A percentile compares a stretch with the other conserved stretches of the same genome.
These are phyloP conservation scores for Neonectria coccinea DNA, from an alignment of 2,329 filamentous ascomycete genomes.

Conservation along the genomic window DNA sequence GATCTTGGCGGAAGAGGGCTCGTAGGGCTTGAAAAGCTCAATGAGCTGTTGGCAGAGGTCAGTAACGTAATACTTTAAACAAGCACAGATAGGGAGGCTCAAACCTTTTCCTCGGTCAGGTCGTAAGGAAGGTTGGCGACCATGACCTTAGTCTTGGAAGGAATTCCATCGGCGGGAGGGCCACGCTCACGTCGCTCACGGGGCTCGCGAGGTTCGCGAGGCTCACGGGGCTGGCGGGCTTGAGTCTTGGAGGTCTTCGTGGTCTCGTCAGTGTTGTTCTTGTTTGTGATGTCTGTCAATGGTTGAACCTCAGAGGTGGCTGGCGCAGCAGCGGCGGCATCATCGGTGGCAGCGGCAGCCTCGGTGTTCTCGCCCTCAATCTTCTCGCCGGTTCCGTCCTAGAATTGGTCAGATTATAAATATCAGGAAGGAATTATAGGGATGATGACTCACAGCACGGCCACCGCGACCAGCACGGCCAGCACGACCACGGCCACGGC, in stretches of 20 bases:
- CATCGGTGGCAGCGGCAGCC: conserved; percentile 58
- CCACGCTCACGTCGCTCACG: conserved; percentile 84
- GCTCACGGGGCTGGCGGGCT: conserved; percentile 58
- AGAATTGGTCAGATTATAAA: conserved; percentile 24
- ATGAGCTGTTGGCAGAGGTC: conserved; percentile 75
- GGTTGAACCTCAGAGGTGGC: conserved; percentile 66
- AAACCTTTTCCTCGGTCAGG: conserved; percentile 94
- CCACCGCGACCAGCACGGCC: conserved; percentile 73
- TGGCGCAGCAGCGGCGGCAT: conserved; percentile 60
- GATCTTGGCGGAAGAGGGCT: conserved; percentile 96
- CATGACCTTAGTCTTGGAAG: conserved; percentile 99
- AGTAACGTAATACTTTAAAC: conserved; percentile 27
- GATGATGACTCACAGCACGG: conserved; percentile 55
- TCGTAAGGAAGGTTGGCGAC: conserved; percentile 99
- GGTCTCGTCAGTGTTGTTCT: conserved; percentile 67
- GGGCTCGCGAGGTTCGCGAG: conserved; percentile 53
- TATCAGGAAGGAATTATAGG: not conserved
- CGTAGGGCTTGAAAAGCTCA: conserved; percentile 94
- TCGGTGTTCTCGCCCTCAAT: conserved; percentile 59
- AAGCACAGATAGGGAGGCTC: conserved; percentile 40
- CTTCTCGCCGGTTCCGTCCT: conserved; percentile 57
- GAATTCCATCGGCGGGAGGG: conserved; percentile 94
- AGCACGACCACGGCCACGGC: conserved; percentile 76
- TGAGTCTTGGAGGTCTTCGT: conserved; percentile 70
- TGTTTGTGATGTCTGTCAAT: conserved; percentile 72